A percentile compares a stretch with the other conserved stretches of the same genome.
These are phyloP conservation scores for Hypoxylon sp. DNA, from an alignment of 2,329 filamentous ascomycete genomes.

Conservation along the genomic window DNA sequence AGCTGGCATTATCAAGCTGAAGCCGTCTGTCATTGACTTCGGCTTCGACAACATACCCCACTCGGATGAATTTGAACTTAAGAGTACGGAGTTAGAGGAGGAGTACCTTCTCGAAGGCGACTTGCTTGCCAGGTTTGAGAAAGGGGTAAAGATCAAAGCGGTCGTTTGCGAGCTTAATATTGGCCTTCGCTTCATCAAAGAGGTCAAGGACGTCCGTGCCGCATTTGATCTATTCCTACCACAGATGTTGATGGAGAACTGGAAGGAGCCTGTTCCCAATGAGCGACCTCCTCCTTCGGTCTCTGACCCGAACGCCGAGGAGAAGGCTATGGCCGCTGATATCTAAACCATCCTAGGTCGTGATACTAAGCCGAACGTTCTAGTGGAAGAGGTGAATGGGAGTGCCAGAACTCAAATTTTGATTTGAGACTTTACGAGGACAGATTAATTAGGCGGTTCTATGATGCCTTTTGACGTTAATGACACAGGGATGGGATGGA, in stretches of 20 bases:
- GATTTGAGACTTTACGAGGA: background rate
- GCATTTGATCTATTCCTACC: slow-evolving; percentile 76
- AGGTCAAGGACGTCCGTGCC: slow-evolving; percentile 67
- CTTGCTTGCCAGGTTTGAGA: slow-evolving; percentile 66
- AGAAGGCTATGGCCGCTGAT: slow-evolving; percentile 37
- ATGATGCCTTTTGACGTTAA: slow-evolving; percentile 1
- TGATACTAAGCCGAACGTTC: background rate
- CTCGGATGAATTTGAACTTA: slow-evolving; percentile 52
- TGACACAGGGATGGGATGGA: slow-evolving; percentile 4
- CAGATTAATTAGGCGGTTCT: background rate
- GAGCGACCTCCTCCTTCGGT: slow-evolving; percentile 64
- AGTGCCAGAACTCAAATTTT: background rate
- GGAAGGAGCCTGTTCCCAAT: slow-evolving; percentile 68
- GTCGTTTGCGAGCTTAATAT: slow-evolving; percentile 70
- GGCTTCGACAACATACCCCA: slow-evolving; percentile 61
- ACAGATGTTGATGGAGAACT: slow-evolving; percentile 78
- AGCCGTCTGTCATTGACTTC: slow-evolving; percentile 63
- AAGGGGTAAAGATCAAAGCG: slow-evolving; percentile 75
- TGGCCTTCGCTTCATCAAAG: slow-evolving; percentile 76
- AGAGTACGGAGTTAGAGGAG: slow-evolving; percentile 49
- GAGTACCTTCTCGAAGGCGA: slow-evolving; percentile 78
- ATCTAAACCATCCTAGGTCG: slow-evolving; percentile 6
- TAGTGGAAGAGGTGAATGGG: background rate
- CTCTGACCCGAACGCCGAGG: slow-evolving; percentile 55
- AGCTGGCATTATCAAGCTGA: slow-evolving; percentile 63